Conservation (phyloP, 192 early-diverging fungal genomes). For the Dispira simplex region DNA sequence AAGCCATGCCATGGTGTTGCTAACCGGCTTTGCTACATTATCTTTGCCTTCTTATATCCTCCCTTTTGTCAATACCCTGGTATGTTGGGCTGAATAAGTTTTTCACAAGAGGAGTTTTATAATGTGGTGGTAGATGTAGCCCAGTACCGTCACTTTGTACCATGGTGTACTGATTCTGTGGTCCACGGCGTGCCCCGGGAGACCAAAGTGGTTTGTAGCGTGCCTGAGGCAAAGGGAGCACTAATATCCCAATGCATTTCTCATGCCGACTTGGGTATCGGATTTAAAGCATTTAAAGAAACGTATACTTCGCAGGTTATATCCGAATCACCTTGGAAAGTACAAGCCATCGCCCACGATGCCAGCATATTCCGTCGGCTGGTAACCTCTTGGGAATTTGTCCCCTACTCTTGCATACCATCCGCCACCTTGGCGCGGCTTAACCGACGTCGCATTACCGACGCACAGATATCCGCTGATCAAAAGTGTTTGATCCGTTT, state of each 20-base stretch:
- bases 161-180: constrained; percentile 60
- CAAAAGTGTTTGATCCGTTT: constrained; percentile 49
- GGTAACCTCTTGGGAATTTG: constrained; percentile 48
- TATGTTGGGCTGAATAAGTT: constrained; percentile 24
- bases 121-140: constrained; percentile 67
- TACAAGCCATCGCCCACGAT: constrained; percentile 25
- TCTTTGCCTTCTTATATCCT: too few species aligned
- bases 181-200: constrained; percentile 15
- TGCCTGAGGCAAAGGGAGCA: constrained; percentile 10
- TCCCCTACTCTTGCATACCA: constrained; percentile 23
- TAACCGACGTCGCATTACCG: neutral
- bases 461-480: neutral
- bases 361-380: constrained; percentile 37
- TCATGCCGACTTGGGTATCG: constrained; percentile 61
- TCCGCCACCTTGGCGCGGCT: constrained; percentile 18
- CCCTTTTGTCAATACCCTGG: too few species aligned
- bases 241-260: constrained; percentile 18
- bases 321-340: constrained; percentile 39
- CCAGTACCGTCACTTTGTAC: constrained; percentile 68
- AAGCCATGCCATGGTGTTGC: too few species aligned
- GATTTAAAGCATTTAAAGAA: constrained; percentile 65
- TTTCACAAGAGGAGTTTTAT: constrained; percentile 63
- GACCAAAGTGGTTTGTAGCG: neutral
- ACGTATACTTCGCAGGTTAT: constrained; percentile 61
- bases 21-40: too few species aligned